phyloP scores from a whole-genome alignment of 2,329 filamentous ascomycete species.

The Xylaria sp. region DNA sequence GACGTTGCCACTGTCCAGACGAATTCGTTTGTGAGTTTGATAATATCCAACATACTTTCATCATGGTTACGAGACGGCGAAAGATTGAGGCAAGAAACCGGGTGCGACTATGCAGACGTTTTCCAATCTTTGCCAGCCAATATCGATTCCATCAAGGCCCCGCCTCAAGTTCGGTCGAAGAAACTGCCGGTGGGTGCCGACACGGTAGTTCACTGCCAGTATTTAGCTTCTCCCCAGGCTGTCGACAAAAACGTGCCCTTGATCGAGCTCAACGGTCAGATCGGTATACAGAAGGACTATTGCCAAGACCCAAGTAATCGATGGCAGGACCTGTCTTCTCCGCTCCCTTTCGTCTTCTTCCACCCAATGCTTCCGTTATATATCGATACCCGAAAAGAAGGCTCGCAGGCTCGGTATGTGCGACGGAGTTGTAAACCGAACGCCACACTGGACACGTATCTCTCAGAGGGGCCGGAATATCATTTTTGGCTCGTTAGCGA shows the following conservation, averaged over 20 bases:
- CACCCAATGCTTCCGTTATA: conserved; percentile 89
- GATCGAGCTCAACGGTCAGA: conserved; percentile 79
- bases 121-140: conserved; percentile 66
- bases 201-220: conserved; percentile 75
- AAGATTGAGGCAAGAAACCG: conserved; percentile 73
- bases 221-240: conserved; percentile 62
- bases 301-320: conserved; percentile 72
- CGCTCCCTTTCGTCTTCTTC: conserved; percentile 83
- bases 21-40: conserved; percentile 82
- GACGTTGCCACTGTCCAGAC: conserved; percentile 69
- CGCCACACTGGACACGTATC: conserved; percentile 84
- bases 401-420: conserved; percentile 87
- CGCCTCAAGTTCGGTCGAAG: conserved; percentile 62
- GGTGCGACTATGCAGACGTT: conserved; percentile 72
- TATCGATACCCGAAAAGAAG: conserved; percentile 86
- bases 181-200: conserved; percentile 59
- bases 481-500: conserved; percentile 94
- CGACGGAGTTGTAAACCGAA: conserved; percentile 92
- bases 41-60: conserved; percentile 77
- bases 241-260: conserved; percentile 67
- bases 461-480: conserved; percentile 81
- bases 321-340: conserved; percentile 72
- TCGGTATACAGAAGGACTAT: conserved; percentile 79
- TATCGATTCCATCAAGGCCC: conserved; percentile 55
- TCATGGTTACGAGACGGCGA: conserved; percentile 81